A percentile compares a stretch with the other conserved stretches of the same genome.
Conservation (phyloP, 495 filamentous ascomycete genomes). For the Sordaria brevicollis region DNA sequence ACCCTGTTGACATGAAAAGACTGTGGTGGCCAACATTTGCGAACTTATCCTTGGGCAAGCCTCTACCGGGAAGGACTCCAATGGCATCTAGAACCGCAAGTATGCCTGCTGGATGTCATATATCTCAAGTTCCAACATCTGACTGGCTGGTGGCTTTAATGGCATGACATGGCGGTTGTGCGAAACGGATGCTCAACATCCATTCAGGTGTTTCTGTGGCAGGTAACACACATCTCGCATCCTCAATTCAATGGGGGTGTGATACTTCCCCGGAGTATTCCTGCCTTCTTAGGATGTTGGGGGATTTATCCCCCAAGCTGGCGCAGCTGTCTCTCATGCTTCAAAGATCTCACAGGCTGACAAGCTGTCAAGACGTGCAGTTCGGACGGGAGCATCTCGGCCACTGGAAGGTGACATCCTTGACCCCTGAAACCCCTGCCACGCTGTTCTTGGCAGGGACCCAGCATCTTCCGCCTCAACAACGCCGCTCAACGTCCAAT, state of each 20-base stretch:
- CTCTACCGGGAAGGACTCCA: background rate
- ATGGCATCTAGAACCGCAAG: background rate
- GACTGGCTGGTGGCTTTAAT: background rate
- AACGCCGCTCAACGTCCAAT: background rate
- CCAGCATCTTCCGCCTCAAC: background rate
- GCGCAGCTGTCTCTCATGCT: background rate
- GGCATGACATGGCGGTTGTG: background rate
- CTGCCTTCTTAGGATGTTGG: no score
- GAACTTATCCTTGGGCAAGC: background rate
- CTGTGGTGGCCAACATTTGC: background rate
- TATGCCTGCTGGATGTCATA: background rate
- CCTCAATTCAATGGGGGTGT: background rate
- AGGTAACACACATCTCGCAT: background rate
- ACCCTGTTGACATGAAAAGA: background rate
- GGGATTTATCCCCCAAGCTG: no score
- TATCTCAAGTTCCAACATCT: background rate
- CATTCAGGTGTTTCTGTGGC: background rate
- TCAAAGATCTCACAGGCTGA: background rate
- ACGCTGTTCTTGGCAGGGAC: background rate
- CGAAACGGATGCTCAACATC: background rate
- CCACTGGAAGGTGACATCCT: background rate
- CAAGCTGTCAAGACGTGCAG: background rate
- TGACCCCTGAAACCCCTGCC: background rate
- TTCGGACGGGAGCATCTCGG: background rate
- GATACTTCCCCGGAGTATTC: no score